phyloP scores from a whole-genome alignment of 2,329 filamentous ascomycete genomes.

The Penicillium sp. region DNA sequence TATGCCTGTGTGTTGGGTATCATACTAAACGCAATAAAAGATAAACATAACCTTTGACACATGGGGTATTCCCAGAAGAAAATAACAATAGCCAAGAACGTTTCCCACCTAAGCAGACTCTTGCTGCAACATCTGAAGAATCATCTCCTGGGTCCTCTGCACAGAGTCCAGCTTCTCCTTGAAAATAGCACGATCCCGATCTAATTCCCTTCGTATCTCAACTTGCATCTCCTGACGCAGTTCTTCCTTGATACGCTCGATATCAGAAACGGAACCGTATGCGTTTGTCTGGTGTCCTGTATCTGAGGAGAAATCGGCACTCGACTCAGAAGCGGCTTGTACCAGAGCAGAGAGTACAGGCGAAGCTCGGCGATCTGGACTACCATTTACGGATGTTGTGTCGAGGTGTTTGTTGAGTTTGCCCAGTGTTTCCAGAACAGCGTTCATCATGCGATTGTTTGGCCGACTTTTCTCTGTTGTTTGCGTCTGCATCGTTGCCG shows the following conservation, averaged over 20 bases:
- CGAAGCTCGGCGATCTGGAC: conserved; percentile 19
- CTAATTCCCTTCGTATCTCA: conserved; percentile 35
- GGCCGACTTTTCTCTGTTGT: conserved; percentile 7
- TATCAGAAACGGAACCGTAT: conserved; percentile 4
- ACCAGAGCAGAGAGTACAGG: conserved; percentile 28
- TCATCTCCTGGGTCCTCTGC: conserved; percentile 43
- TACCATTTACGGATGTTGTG: conserved; percentile 14
- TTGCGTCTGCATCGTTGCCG: not conserved
- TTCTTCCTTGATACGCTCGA: conserved; percentile 33
- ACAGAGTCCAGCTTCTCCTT: conserved; percentile 40
- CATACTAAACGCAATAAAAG: not conserved
- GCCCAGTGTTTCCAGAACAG: conserved; percentile 38
- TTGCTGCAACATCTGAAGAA: conserved; percentile 42
- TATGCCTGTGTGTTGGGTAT: not conserved
- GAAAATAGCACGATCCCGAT: conserved; percentile 32
- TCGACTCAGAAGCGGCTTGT: conserved; percentile 13
- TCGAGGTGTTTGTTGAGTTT: conserved; percentile 41
- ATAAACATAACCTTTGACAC: not conserved
- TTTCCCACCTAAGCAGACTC: conserved; percentile 26
- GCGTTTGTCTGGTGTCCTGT: conserved; percentile 2
- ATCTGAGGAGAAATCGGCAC: not conserved
- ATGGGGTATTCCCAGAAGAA: not conserved
- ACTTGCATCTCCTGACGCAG: conserved; percentile 34
- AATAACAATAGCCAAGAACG: not conserved
- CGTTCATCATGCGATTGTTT: conserved; percentile 30